These are phyloP conservation scores for Vitis hybrid DNA, from an alignment of 177 flowering plant species.

Conservation along the genomic window DNA sequence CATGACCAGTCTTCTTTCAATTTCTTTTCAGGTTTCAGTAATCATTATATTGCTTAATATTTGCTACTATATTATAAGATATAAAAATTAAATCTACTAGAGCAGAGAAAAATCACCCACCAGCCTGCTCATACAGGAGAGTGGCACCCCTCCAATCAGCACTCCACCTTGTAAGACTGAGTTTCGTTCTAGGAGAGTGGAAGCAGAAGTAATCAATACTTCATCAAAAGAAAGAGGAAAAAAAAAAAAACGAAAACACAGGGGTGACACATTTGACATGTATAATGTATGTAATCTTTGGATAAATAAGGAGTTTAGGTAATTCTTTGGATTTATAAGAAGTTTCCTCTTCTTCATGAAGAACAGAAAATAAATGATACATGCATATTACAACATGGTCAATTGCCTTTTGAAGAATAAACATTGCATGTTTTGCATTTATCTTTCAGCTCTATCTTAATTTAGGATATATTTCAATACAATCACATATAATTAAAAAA, in stretches of 20 bases:
- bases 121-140: constrained; percentile 83
- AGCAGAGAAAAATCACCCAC: constrained; percentile 30
- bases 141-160: constrained; percentile 94
- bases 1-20: neutral
- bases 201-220: constrained; percentile 1
- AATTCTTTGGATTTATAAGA: too few species aligned
- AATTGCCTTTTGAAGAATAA: too few species aligned
- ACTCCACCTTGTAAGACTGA: constrained; percentile 90
- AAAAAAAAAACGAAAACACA: neutral
- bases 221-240: neutral
- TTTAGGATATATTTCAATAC: neutral
- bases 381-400: too few species aligned
- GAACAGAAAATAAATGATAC: too few species aligned
- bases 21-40: neutral
- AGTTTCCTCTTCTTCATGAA: too few species aligned
- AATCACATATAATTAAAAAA: neutral
- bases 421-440: too few species aligned
- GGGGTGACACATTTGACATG: neutral
- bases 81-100: neutral
- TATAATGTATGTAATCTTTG: neutral
- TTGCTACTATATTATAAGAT: neutral
- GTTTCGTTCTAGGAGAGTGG: constrained; percentile 57
- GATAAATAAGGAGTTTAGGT: too few species aligned
- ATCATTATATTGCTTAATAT: neutral
- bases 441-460: neutral